Evolutionary conservation across 805 yeast species (phyloP), one percentile per base, ranked within the genome.

Genomic region (Yamadazyma ubonensis): DNA sequence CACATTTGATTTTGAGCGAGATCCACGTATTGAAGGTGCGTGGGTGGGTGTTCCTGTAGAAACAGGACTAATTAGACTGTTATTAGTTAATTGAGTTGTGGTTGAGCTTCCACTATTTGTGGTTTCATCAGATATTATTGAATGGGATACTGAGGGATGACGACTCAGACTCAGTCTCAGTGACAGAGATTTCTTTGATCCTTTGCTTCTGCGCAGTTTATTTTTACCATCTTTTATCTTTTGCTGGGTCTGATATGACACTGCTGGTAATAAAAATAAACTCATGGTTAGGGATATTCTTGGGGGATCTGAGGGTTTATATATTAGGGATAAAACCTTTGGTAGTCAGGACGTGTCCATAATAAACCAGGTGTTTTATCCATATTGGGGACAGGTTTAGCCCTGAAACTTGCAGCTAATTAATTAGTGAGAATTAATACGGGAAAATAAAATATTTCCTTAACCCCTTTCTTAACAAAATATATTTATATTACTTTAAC

Each of bases 161-260:
- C n/a, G n/a, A n/a, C n/a, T n/a, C n/a, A n/a, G n/a, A n/a, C n/a
- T n/a, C n/a, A n/a, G n/a, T n/a, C n/a, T n/a, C n/a, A n/a, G n/a
- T n/a, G n/a, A n/a, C n/a, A n/a, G n/a, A 18, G 33, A 30, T 11
- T 17, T 30, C 4, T 16, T 27, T 16, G 30, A 27, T n/a, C 30
- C 12, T 11, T 18, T 30, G 33, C 23, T 30, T 3, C 33, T 30
- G 23, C 22, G 30, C 23, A 20, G 17, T 12, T 21, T 22, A 10
- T 22, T 20, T 9, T 27, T 27, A 3, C 39, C 38, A 14, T 55
- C 43, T 29, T 58, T 54, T 23, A 66, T 36, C 46, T 66, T 65
- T 44, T 68, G 70, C 41, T 65, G 63, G 18, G 66, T 65, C 48
- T 68, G 73, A 42, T 63, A 68, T 49, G 65, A 66, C 38, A 65